Percentiles rank a stretch among this genome's conserved stretches.
These are phyloP conservation scores for Gyrodon lividus DNA, from an alignment of 768 basidiomycete species.

Conservation along the genomic window DNA sequence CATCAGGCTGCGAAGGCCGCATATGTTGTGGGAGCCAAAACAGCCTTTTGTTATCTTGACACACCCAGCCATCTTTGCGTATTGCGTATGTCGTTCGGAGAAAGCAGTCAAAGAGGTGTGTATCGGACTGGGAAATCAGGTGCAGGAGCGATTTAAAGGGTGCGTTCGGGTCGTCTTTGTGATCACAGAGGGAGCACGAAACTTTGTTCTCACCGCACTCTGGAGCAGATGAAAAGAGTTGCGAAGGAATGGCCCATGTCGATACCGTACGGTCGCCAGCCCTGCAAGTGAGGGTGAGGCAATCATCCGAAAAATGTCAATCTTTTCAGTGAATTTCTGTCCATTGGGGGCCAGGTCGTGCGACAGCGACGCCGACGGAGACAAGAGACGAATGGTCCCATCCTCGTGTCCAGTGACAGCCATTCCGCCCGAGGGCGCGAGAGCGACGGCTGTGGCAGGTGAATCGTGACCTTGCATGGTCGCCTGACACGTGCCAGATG, in stretches of 20 bases:
- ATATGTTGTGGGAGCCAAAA: slow-evolving; percentile 14
- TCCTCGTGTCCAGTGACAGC: slow-evolving; percentile 5
- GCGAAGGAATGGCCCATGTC: slow-evolving; percentile 1
- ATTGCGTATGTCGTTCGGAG: slow-evolving; percentile 5
- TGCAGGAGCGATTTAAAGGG: background rate
- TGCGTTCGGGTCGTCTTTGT: background rate
- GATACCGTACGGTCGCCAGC: background rate
- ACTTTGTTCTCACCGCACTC: background rate
- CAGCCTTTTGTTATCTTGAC: slow-evolving; percentile 2
- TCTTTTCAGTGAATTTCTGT: background rate
- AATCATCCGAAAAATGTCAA: background rate
- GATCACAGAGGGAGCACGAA: background rate
- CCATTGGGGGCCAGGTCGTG: slow-evolving; percentile 5
- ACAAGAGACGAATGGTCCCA: slow-evolving; percentile 7
- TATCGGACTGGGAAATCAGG: slow-evolving; percentile 5
- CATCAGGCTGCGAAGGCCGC: slow-evolving; percentile 3
- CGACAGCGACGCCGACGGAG: background rate
- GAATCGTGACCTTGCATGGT: background rate
- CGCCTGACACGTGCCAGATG: slow-evolving; percentile 4
- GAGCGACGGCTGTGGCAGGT: slow-evolving; percentile 1
- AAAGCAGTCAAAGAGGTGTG: slow-evolving; percentile 1
- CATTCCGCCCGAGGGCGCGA: slow-evolving; percentile 6
- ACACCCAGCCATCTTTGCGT: slow-evolving; percentile 14
- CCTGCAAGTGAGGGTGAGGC: slow-evolving; percentile 2
- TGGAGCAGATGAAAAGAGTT: background rate